Percentiles rank a stretch among this genome's conserved stretches.
Evolutionary conservation across 257 asterid genomes (phyloP).

Genomic region (Rhazya stricta): DNA sequence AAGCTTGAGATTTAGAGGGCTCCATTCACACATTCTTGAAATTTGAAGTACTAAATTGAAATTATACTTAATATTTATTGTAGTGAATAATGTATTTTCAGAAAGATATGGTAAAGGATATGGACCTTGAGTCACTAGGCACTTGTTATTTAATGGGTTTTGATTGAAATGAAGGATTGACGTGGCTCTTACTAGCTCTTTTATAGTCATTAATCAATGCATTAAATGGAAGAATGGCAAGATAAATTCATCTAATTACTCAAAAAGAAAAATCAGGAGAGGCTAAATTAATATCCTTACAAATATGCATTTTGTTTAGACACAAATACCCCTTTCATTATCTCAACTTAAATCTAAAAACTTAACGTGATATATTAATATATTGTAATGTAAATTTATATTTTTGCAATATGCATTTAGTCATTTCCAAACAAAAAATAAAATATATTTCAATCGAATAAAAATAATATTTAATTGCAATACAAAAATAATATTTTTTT

Average conservation of each 20-base stretch:
- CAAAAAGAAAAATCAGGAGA: no score
- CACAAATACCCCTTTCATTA: no score
- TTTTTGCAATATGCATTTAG: no score
- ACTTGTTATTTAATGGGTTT: neutral
- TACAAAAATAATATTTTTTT: no score
- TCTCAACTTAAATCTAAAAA: no score
- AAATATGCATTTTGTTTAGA: no score
- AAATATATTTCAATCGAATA: no score
- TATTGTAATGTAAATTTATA: no score
- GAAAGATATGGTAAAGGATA: neutral
- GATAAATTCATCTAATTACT: neutral
- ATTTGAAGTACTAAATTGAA: neutral
- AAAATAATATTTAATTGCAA: no score
- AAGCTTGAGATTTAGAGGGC: neutral
- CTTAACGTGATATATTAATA: no score
- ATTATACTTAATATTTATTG: neutral
- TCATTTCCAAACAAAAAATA: no score
- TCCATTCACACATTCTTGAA: neutral
- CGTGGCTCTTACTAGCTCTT: neutral
- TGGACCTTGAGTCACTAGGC: conserved; percentile 4
- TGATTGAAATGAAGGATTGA: conserved; percentile 6
- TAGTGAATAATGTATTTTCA: neutral
- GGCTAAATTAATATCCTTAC: no score
- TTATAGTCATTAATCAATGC: neutral
- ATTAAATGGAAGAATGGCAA: neutral